Percentiles rank a stretch among this genome's conserved stretches.
phyloP scores from a whole-genome alignment of 768 basidiomycete genomes.

The Agrocybe praecox region DNA sequence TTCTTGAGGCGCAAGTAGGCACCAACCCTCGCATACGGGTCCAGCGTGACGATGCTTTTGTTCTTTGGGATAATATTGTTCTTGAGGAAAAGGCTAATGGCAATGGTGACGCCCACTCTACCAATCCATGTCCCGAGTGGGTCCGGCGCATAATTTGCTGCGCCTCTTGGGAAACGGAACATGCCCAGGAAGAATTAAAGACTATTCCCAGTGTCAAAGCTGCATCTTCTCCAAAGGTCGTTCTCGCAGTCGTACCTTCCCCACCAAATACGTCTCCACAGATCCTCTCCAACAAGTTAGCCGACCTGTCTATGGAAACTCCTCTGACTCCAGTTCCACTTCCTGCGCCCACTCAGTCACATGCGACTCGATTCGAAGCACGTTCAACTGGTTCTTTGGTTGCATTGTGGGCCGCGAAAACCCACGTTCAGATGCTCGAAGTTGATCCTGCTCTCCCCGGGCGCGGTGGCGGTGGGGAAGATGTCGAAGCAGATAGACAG shows the following conservation, averaged over 20 bases:
- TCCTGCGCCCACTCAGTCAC: slow-evolving; percentile 55
- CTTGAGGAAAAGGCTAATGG: slow-evolving; percentile 43
- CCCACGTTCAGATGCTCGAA: slow-evolving; percentile 58
- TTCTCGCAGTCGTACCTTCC: slow-evolving; percentile 57
- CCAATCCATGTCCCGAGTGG: slow-evolving; percentile 72
- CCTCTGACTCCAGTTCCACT: slow-evolving; percentile 61
- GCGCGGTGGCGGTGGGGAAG: slow-evolving; percentile 25
- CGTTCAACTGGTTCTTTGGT: slow-evolving; percentile 68
- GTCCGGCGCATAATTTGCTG: slow-evolving; percentile 84
- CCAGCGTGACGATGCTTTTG: slow-evolving; percentile 81
- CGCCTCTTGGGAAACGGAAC: slow-evolving; percentile 72
- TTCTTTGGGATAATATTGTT: slow-evolving; percentile 75
- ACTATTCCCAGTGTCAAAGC: slow-evolving; percentile 2
- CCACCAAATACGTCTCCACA: slow-evolving; percentile 36
- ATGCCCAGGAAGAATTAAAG: slow-evolving; percentile 37
- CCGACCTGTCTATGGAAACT: slow-evolving; percentile 28
- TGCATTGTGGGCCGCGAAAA: slow-evolving; percentile 65
- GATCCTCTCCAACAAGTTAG: slow-evolving; percentile 27
- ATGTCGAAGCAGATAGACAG: slow-evolving; percentile 31
- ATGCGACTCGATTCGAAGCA: slow-evolving; percentile 61
- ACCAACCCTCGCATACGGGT: slow-evolving; percentile 80
- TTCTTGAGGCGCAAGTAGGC: slow-evolving; percentile 87
- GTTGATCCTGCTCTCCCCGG: slow-evolving; percentile 48
- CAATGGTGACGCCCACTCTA: neutral
- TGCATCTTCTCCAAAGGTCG: slow-evolving; percentile 44